Evolutionary conservation across 768 basidiomycete genomes (phyloP), one percentile per base, ranked within the genome.

Genomic region (Tylopilus plumbeoviolaceoides): DNA sequence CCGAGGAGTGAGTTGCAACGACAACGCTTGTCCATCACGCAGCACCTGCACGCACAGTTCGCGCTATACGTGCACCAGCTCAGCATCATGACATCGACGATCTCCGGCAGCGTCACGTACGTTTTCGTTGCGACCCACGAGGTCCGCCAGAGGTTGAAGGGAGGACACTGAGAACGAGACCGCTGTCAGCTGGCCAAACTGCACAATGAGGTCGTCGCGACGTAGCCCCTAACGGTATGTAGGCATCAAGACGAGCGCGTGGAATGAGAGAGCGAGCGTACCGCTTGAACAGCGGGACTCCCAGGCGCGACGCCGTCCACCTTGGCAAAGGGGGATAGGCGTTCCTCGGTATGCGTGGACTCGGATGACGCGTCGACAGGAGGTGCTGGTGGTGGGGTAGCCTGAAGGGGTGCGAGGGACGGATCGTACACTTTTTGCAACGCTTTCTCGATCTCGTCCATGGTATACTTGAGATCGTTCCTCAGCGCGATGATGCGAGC

Each of bases 231-330:
- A 30, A 7, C 28, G 28, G 6, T 58, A 28, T 40, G 12, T 20
- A 47, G 21, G 45, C 35, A 50, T 59, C 31, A 51, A 45, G 17
- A 6, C 40, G 41, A 11, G 27, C 15, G 36, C 18, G 17, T 7
- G 31, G 44, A n/a, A 35, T 1, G 1, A 42, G 21, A 48, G 36
- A 31, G 17, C 20, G 65, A 48, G 68, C 80, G 58, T 61, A 97
- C 95, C 44, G 95, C 89, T 59, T 83, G 74, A 9, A 83, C 80
- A 33, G 95, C 92, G 6, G 95, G 95, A 68, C 91, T 90, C 2
- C 73, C 77, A 1, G 87, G 84, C 1, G 90, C 84, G 27, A 97
- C 87, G 4, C 78, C 82, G 55, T 95, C 84, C 7, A 97, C 89
- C 64, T 74, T 85, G 0, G 93, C 93, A 64, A 95, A 91, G 1